Evolutionary conservation across 2,329 filamentous ascomycete species (phyloP), one percentile per base, ranked within the genome.

Genomic region (Passalora sequoiae): DNA sequence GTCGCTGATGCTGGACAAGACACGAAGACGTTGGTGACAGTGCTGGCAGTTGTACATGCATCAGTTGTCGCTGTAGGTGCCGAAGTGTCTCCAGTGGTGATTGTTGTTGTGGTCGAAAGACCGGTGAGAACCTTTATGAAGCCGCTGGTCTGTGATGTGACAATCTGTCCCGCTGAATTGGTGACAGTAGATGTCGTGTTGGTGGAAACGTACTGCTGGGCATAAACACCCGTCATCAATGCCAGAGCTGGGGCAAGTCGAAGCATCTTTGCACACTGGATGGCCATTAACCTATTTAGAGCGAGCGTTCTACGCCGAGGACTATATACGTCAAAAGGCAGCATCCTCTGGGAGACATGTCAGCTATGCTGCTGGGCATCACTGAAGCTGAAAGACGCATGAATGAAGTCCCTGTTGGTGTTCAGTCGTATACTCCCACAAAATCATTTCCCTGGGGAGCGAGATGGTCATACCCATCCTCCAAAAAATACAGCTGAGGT

Each of bases 41-140:
- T 38, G 15, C 15, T 38, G 12, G 35, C 22, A 10, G 35, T 24
- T 13, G 35, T 38, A 20, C 35, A 38, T 17, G 19, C 35, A n/a
- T 20, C 35, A n/a, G 35, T 38, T 12, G 35, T 38, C 2, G 35
- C 17, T 13, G 17, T 20, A 13, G 20, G 24, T 6, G 35, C 25
- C 25, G 25, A 28, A n/a, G 9, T 28, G 19, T 20, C 35, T 24
- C 35, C 35, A n/a, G 35, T 38, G 35, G 35, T 38, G 10, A 20
- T 27, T 3, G 17, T 20, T 38, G 20, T 38, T 9, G 21, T n/a
- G 25, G 9, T 3, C 25, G 25, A 28, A n/a, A 28, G 25, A 8
- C 25, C 25, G 25, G 25, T 28, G 2, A n/a, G 25, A 9, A 28
- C n/a, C 25, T 8, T 28, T 28, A 28, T n/a, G 25, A 28, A 28